Conservation (phyloP, 345 rosid genomes). For the Aquilaria malaccensis region DNA sequence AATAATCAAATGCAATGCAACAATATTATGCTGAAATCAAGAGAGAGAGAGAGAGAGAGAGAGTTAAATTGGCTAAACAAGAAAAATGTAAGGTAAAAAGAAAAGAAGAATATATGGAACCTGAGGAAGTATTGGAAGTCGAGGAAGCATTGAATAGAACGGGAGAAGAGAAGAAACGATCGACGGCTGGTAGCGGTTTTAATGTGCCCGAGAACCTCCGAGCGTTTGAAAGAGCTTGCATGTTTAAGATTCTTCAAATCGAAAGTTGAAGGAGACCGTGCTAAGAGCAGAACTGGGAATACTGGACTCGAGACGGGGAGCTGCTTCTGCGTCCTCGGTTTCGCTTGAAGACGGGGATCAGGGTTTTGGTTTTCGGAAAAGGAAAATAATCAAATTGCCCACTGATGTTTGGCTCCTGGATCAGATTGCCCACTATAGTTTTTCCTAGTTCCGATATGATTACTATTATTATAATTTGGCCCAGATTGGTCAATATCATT, state of each 20-base stretch:
- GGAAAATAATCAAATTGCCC: too few species aligned
- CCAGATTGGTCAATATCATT: too few species aligned
- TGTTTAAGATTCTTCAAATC: conserved; percentile 7
- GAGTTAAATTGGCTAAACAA: too few species aligned
- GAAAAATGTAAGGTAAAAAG: background rate
- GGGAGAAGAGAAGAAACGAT: conserved; percentile 19
- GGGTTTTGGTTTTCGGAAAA: too few species aligned
- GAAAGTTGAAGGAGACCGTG: background rate
- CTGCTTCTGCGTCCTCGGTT: background rate
- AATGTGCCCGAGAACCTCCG: conserved; percentile 32
- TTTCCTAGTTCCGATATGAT: too few species aligned
- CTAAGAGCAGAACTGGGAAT: background rate
- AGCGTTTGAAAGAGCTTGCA: conserved; percentile 37
- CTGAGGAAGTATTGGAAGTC: conserved; percentile 18
- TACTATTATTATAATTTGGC: too few species aligned
- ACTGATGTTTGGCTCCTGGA: too few species aligned
- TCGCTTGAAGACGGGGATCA: too few species aligned
- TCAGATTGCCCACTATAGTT: too few species aligned
- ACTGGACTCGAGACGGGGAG: background rate
- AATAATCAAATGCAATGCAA: too few species aligned
- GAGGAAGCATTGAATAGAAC: conserved; percentile 16
- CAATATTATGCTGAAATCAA: too few species aligned
- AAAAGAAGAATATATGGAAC: conserved; percentile 13
- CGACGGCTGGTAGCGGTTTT: conserved; percentile 19
- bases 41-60: too few species aligned